These are phyloP conservation scores for Botrytis fragariae DNA, from an alignment of 2,329 filamentous ascomycete genomes.

Conservation along the genomic window DNA sequence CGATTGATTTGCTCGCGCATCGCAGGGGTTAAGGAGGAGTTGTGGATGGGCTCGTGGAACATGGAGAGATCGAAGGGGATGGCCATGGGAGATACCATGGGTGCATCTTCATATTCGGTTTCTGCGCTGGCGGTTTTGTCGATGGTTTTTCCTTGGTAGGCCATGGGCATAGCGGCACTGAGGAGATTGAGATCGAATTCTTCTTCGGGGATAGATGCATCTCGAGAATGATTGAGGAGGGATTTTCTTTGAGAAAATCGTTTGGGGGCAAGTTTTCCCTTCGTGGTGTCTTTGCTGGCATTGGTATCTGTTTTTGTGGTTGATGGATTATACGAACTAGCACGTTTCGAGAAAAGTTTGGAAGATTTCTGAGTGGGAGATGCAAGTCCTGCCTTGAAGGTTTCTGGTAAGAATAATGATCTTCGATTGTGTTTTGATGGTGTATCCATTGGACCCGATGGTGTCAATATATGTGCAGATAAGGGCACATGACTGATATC, in stretches of 20 bases:
- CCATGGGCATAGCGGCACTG: slow-evolving; percentile 32
- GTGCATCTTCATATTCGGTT: slow-evolving; percentile 27
- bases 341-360: background rate
- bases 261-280: slow-evolving; percentile 8
- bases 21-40: slow-evolving; percentile 22
- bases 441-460: slow-evolving; percentile 8
- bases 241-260: slow-evolving; percentile 30
- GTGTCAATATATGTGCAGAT: slow-evolving; percentile 11
- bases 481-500: slow-evolving; percentile 34
- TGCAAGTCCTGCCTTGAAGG: slow-evolving; percentile 27
- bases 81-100: slow-evolving; percentile 23
- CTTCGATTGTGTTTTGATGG: slow-evolving; percentile 18
- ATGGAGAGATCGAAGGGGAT: slow-evolving; percentile 32
- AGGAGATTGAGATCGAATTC: slow-evolving; percentile 36
- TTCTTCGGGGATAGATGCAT: slow-evolving; percentile 34
- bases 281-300: background rate
- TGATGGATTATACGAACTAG: slow-evolving; percentile 5
- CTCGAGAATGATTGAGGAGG: slow-evolving; percentile 20
- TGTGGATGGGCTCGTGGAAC: slow-evolving; percentile 31
- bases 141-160: slow-evolving; percentile 23
- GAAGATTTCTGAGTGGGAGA: slow-evolving; percentile 17
- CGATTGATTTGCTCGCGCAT: slow-evolving; percentile 31
- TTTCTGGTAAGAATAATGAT: slow-evolving; percentile 26
- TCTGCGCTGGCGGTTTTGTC: slow-evolving; percentile 28
- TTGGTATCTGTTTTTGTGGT: background rate